A percentile compares a stretch with the other conserved stretches of the same genome.
phyloP scores from a whole-genome alignment of 2,329 filamentous ascomycete genomes.

The Fusarium metavorans region DNA sequence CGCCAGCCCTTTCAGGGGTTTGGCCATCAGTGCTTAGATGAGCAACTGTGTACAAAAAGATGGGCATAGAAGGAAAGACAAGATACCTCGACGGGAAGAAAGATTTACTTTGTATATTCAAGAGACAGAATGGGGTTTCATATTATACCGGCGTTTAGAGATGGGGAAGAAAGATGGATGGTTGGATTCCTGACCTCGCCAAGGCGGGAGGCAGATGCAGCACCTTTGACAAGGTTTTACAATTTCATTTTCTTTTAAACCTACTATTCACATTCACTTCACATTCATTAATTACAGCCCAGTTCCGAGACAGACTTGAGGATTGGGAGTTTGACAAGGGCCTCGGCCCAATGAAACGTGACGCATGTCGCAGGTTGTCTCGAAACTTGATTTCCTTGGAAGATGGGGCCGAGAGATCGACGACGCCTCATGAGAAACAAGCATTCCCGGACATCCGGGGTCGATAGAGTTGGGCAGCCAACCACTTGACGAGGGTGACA shows the following conservation, averaged over 20 bases:
- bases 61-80: slow-evolving; percentile 27
- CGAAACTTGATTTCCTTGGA: slow-evolving; percentile 4
- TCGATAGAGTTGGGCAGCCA: slow-evolving; percentile 9
- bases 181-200: slow-evolving; percentile 26
- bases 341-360: background rate
- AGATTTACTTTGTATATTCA: slow-evolving; percentile 38
- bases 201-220: slow-evolving; percentile 23
- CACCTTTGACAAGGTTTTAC: slow-evolving; percentile 28
- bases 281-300: background rate
- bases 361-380: background rate
- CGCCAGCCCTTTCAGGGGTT: background rate
- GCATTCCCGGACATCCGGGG: slow-evolving; percentile 8
- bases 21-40: slow-evolving; percentile 9
- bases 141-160: slow-evolving; percentile 7
- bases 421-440: background rate
- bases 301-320: background rate
- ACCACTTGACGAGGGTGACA: slow-evolving; percentile 33
- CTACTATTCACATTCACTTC: slow-evolving; percentile 15
- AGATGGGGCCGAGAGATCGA: background rate
- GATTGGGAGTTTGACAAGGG: slow-evolving; percentile 5
- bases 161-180: slow-evolving; percentile 14
- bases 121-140: slow-evolving; percentile 6
- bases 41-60: slow-evolving; percentile 28
- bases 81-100: slow-evolving; percentile 25
- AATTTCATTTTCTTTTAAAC: slow-evolving; percentile 2